phyloP scores from a whole-genome alignment of 2,329 filamentous ascomycete species.

The Ceratocystis harringtonii region DNA sequence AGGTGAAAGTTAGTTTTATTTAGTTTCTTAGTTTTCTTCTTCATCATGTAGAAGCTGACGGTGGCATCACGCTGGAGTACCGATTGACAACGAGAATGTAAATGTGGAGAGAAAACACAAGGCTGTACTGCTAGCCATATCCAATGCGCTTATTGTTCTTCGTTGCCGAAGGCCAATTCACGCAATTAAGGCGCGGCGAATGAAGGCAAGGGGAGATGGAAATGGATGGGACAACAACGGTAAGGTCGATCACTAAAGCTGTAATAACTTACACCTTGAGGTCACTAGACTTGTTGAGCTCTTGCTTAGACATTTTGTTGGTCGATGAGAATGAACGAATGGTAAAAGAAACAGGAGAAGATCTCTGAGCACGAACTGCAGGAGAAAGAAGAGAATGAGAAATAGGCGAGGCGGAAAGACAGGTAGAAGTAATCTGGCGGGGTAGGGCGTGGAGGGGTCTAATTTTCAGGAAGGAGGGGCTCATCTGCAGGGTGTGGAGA shows the following conservation, averaged over 20 bases:
- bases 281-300: slow-evolving; percentile 32
- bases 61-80: too few species aligned
- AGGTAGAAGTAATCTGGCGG: slow-evolving; percentile 26
- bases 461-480: slow-evolving; percentile 28
- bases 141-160: too few species aligned
- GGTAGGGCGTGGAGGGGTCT: slow-evolving; percentile 30
- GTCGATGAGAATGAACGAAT: slow-evolving; percentile 41
- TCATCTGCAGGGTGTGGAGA: slow-evolving; percentile 32
- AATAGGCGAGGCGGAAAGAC: slow-evolving; percentile 26
- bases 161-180: too few species aligned
- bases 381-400: slow-evolving; percentile 28
- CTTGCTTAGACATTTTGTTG: slow-evolving; percentile 11
- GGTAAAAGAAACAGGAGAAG: slow-evolving; percentile 28
- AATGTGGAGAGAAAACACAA: too few species aligned
- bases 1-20: not conserved
- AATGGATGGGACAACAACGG: too few species aligned
- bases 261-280: slow-evolving; percentile 47
- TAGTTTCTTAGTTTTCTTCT: not conserved
- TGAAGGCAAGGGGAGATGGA: too few species aligned
- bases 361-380: slow-evolving; percentile 19
- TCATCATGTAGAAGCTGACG: not conserved
- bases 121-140: too few species aligned
- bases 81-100: too few species aligned
- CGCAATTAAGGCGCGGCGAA: too few species aligned
- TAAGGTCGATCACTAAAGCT: not conserved